Percentiles rank a stretch among this genome's conserved stretches.
Evolutionary conservation across 2,329 filamentous ascomycete genomes (phyloP).

Genomic region (Pseudogymnoascus sp.): DNA sequence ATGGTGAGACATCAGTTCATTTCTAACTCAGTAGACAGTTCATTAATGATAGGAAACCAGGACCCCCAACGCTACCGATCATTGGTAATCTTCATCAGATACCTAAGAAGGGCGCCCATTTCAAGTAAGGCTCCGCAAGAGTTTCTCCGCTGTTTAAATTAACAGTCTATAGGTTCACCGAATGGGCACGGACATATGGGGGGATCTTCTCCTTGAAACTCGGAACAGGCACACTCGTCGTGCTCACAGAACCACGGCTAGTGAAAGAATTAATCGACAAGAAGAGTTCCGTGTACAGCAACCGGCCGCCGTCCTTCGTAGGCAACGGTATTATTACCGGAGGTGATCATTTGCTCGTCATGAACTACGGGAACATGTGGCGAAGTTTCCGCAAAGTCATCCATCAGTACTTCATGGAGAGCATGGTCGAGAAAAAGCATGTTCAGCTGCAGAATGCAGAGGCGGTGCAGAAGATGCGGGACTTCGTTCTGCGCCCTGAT

Average conservation of each 20-base stretch:
- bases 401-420: constrained; percentile 36
- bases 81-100: constrained; percentile 18
- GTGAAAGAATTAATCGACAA: constrained; percentile 17
- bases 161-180: neutral
- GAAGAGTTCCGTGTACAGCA: constrained; percentile 23
- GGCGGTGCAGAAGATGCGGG: constrained; percentile 37
- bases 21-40: neutral
- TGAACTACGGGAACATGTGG: constrained; percentile 39
- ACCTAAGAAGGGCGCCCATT: constrained; percentile 22
- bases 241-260: constrained; percentile 10
- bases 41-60: neutral
- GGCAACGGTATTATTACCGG: constrained; percentile 34
- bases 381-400: constrained; percentile 36
- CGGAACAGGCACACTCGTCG: constrained; percentile 12
- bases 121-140: constrained; percentile 25
- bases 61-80: constrained; percentile 17
- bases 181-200: neutral
- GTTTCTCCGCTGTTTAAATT: neutral
- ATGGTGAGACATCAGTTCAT: neutral
- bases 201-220: constrained; percentile 25
- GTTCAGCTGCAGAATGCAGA: constrained; percentile 38
- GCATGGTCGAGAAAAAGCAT: constrained; percentile 35
- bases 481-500: constrained; percentile 33
- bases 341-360: constrained; percentile 39
- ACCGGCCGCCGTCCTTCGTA: constrained; percentile 35